Evolutionary conservation across 106 monocot species (phyloP).

Genomic region (Allium fistulosum): DNA sequence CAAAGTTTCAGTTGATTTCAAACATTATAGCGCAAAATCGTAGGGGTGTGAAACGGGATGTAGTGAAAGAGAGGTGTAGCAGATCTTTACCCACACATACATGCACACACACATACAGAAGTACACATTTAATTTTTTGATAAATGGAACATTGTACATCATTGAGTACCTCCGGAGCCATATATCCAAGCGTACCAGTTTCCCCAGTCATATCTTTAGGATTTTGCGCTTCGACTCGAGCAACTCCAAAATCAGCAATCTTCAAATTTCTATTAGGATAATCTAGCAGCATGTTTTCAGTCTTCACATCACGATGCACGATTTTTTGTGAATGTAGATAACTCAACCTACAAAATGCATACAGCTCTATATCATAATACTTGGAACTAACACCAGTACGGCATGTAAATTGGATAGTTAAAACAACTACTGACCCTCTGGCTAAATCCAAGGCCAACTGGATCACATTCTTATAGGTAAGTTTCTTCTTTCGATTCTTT

Average conservation of each 20-base stretch:
- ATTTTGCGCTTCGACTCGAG: slow-evolving; percentile 86
- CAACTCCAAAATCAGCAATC: slow-evolving; percentile 97
- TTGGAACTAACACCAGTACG: background rate
- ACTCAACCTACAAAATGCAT: slow-evolving; percentile 45
- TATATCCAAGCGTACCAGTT: slow-evolving; percentile 92
- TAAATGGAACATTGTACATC: background rate
- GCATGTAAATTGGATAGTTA: slow-evolving; percentile 3
- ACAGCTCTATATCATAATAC: slow-evolving; percentile 3
- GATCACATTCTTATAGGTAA: slow-evolving; percentile 54
- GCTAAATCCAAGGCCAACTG: slow-evolving; percentile 66
- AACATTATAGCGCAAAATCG: no score
- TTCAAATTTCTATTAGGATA: slow-evolving; percentile 43
- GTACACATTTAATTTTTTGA: background rate
- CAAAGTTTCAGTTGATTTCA: no score
- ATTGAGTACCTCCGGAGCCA: slow-evolving; percentile 79
- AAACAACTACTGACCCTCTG: slow-evolving; percentile 34
- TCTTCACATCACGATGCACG: slow-evolving; percentile 84
- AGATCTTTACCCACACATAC: background rate
- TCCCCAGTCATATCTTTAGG: slow-evolving; percentile 91
- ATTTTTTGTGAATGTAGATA: slow-evolving; percentile 77
- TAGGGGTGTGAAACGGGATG: no score
- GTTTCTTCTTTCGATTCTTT: slow-evolving; percentile 45
- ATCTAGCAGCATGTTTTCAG: slow-evolving; percentile 73
- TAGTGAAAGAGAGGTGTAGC: no score
- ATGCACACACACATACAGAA: background rate